Percentiles rank a stretch among this genome's conserved stretches.
These are phyloP conservation scores for Suhomyces choctaworum DNA, from an alignment of 1,139 yeast species.

Conservation along the genomic window DNA sequence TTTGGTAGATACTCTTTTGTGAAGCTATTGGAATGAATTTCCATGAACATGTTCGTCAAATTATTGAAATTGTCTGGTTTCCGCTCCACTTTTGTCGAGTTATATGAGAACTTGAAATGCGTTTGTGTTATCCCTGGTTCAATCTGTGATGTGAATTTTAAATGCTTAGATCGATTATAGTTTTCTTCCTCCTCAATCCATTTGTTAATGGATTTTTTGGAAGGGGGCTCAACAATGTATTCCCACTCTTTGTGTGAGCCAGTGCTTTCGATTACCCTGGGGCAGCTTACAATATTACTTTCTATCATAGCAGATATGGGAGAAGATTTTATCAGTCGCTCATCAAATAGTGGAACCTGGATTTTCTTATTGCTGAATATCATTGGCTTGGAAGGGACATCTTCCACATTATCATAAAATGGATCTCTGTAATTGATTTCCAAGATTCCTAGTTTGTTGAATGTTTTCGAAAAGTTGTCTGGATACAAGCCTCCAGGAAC, in stretches of 20 bases:
- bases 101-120: slow-evolving; percentile 34
- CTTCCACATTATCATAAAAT: slow-evolving; percentile 52
- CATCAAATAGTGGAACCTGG: slow-evolving; percentile 33
- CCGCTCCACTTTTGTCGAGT: slow-evolving; percentile 33
- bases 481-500: slow-evolving; percentile 23
- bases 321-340: slow-evolving; percentile 15
- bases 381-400: slow-evolving; percentile 56
- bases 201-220: slow-evolving; percentile 20
- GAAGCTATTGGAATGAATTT: slow-evolving; percentile 62
- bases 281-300: neutral
- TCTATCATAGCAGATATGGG: slow-evolving; percentile 17
- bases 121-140: slow-evolving; percentile 46
- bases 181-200: slow-evolving; percentile 25
- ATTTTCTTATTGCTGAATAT: slow-evolving; percentile 68
- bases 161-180: slow-evolving; percentile 13
- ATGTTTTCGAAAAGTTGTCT: slow-evolving; percentile 29
- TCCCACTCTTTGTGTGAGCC: slow-evolving; percentile 24
- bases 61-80: slow-evolving; percentile 48
- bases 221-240: slow-evolving; percentile 33
- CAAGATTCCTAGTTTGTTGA: slow-evolving; percentile 49
- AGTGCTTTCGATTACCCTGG: too few species aligned
- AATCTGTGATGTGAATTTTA: slow-evolving; percentile 48
- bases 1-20: slow-evolving; percentile 54
- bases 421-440: slow-evolving; percentile 63
- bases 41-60: slow-evolving; percentile 61